Conservation (phyloP, 139 green algal species). For the Asterochloris sp. region DNA sequence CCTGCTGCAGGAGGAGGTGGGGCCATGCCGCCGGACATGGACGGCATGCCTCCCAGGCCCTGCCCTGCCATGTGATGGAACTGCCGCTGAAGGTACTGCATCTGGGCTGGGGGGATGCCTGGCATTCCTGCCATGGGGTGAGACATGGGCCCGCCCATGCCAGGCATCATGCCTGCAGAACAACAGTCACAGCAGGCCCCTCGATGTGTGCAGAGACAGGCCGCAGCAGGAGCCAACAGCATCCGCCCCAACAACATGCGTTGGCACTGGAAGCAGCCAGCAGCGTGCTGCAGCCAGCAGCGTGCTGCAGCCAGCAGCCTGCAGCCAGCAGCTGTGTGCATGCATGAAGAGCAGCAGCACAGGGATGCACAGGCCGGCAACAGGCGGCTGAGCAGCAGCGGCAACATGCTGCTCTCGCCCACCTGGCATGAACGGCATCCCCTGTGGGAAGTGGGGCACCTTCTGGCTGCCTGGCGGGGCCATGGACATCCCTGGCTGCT, state of each 20-base stretch:
- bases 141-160: neutral
- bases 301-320: neutral
- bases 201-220: neutral
- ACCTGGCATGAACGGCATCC: too few relatives aligned
- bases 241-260: neutral
- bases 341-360: too few relatives aligned
- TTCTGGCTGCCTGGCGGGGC: too few relatives aligned
- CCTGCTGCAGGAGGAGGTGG: neutral
- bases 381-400: too few relatives aligned
- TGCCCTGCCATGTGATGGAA: slow-evolving; percentile 12
- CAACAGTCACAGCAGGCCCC: slow-evolving; percentile 2
- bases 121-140: slow-evolving; percentile 10
- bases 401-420: too few relatives aligned
- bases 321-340: neutral
- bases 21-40: too few relatives aligned
- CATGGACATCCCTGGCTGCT: too few relatives aligned
- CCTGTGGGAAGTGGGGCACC: too few relatives aligned
- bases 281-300: neutral
- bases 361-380: too few relatives aligned
- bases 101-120: slow-evolving; percentile 3
- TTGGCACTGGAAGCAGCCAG: neutral
- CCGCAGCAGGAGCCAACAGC: neutral
- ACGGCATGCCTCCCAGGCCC: neutral
- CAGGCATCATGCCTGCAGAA: slow-evolving; percentile 4
- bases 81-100: slow-evolving; percentile 12